A percentile compares a stretch with the other conserved stretches of the same genome.
These are phyloP conservation scores for Arthromyces matolae DNA, from an alignment of 768 basidiomycete species.

Conservation along the genomic window DNA sequence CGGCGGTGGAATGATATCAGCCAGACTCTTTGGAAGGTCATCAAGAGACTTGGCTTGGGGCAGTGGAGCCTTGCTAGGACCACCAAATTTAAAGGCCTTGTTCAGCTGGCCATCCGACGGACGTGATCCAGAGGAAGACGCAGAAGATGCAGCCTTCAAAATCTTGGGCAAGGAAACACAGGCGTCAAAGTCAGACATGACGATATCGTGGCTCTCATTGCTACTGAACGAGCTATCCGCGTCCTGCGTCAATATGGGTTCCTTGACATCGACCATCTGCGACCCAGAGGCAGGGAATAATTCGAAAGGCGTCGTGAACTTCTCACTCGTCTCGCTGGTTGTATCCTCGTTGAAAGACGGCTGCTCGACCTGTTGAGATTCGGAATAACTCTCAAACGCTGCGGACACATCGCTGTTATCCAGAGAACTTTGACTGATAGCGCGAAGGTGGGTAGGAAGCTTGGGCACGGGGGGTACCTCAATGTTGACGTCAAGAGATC, in stretches of 20 bases:
- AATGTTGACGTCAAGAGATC: constrained; percentile 27
- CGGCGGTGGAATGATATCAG: constrained; percentile 73
- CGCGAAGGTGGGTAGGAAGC: constrained; percentile 32
- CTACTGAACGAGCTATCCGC: constrained; percentile 39
- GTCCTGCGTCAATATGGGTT: constrained; percentile 36
- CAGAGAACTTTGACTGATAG: too few relatives aligned
- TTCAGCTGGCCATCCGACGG: constrained; percentile 68
- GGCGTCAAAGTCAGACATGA: constrained; percentile 16
- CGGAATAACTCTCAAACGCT: too few relatives aligned
- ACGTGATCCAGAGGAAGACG: constrained; percentile 34
- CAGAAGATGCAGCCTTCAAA: constrained; percentile 24
- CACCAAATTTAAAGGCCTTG: constrained; percentile 73
- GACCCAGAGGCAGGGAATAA: constrained; percentile 22
- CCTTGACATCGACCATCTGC: constrained; percentile 29
- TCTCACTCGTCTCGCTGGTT: constrained; percentile 5
- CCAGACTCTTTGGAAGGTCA: constrained; percentile 50
- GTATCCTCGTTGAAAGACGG: constrained; percentile 22
- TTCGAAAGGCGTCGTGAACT: constrained; percentile 23
- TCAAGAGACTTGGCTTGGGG: constrained; percentile 20
- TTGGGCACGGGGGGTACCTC: constrained; percentile 52
- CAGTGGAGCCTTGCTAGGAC: constrained; percentile 29
- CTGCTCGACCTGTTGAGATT: too few relatives aligned
- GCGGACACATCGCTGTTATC: too few relatives aligned
- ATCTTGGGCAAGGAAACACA: constrained; percentile 2
- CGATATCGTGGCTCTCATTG: constrained; percentile 20